Conservation (phyloP, 176 grass and related monocot genomes). For the Lolium perenne region DNA sequence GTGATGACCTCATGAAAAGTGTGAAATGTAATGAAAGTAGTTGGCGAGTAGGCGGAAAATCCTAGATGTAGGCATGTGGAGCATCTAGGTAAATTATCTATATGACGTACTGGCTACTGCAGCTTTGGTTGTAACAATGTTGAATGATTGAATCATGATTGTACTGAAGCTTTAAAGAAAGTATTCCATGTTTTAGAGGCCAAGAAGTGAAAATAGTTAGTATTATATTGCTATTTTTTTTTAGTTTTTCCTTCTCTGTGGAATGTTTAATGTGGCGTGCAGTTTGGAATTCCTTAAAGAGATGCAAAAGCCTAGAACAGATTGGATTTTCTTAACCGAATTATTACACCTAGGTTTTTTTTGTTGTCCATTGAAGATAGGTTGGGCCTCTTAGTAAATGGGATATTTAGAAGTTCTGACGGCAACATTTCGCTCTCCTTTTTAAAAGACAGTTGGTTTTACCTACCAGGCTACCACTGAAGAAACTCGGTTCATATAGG, state of each 20-base stretch:
- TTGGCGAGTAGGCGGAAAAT: neutral
- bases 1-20: no score
- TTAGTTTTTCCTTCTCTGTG: neutral
- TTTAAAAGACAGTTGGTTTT: conserved; percentile 27
- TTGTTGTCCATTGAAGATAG: conserved; percentile 15
- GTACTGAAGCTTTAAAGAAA: neutral
- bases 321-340: no score
- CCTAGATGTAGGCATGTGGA: neutral
- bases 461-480: neutral
- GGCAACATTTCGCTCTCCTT: neutral
- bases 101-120: neutral
- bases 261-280: neutral
- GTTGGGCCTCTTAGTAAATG: neutral
- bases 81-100: neutral
- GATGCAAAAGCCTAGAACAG: no score
- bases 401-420: neutral
- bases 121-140: conserved; percentile 12
- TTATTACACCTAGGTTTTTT: neutral
- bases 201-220: neutral
- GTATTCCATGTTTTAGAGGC: neutral
- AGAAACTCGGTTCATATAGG: neutral
- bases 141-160: conserved; percentile 11
- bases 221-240: neutral
- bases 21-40: no score
- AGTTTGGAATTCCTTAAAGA: conserved; percentile 18